Evolutionary conservation across 2,329 filamentous ascomycete species (phyloP).

Genomic region (Aspergillus tanneri): DNA sequence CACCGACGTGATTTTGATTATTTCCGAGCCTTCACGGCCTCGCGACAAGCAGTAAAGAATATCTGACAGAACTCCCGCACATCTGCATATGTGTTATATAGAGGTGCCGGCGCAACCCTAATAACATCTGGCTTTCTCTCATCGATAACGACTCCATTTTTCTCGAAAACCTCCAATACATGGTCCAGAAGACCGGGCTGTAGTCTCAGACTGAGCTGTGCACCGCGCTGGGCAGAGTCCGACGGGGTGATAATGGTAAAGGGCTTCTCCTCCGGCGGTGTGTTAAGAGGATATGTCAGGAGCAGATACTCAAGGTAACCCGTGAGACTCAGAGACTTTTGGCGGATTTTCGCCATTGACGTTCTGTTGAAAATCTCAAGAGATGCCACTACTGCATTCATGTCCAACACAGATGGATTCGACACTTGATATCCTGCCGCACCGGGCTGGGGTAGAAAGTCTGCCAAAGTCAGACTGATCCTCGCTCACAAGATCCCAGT

Average conservation of each 20-base stretch:
- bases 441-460: slow-evolving; percentile 72
- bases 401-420: slow-evolving; percentile 77
- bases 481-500: background rate
- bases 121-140: slow-evolving; percentile 84
- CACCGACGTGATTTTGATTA: background rate
- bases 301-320: slow-evolving; percentile 73
- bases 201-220: slow-evolving; percentile 74
- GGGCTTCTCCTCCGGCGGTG: slow-evolving; percentile 34
- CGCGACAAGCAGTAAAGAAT: slow-evolving; percentile 51
- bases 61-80: slow-evolving; percentile 61
- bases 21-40: slow-evolving; percentile 28
- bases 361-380: slow-evolving; percentile 73
- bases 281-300: slow-evolving; percentile 34
- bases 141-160: slow-evolving; percentile 72
- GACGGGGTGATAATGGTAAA: slow-evolving; percentile 69
- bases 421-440: slow-evolving; percentile 82
- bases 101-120: slow-evolving; percentile 74
- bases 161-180: slow-evolving; percentile 63
- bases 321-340: slow-evolving; percentile 71
- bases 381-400: slow-evolving; percentile 70
- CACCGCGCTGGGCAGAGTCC: slow-evolving; percentile 67
- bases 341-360: slow-evolving; percentile 65
- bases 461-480: slow-evolving; percentile 26
- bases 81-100: slow-evolving; percentile 80
- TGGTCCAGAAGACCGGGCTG: slow-evolving; percentile 67